Evolutionary conservation across 164 flowering plant species (phyloP).

Genomic region (Liriodendron chinense): DNA sequence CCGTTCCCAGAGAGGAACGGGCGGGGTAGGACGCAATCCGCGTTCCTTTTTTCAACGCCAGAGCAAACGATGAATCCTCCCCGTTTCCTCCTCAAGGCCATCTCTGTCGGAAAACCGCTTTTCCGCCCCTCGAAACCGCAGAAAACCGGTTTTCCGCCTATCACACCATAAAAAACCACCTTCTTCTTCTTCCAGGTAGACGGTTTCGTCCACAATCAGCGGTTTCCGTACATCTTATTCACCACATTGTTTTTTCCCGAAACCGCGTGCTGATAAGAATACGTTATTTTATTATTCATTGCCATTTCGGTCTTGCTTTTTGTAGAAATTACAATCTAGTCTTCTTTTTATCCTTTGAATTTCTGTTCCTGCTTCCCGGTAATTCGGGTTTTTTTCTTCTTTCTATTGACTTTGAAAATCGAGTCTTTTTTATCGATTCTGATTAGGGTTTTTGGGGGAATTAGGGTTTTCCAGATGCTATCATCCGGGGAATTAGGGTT

Average conservation of each 20-base stretch:
- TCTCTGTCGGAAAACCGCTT: constrained; percentile 8
- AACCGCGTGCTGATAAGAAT: not conserved
- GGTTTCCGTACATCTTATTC: not conserved
- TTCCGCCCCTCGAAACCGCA: constrained; percentile 1
- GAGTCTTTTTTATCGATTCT: not conserved
- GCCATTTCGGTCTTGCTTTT: not conserved
- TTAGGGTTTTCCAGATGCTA: not conserved
- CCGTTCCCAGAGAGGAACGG: too few relatives aligned
- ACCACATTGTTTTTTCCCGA: not conserved
- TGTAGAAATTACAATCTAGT: too few relatives aligned
- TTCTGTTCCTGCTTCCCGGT: not conserved
- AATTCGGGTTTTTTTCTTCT: not conserved
- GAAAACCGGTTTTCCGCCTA: constrained; percentile 7
- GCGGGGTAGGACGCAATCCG: too few relatives aligned
- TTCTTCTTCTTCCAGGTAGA: not conserved
- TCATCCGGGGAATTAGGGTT: not conserved
- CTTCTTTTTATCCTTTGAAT: not conserved
- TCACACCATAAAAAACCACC: not conserved
- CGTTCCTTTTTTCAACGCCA: not conserved
- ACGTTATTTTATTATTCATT: not conserved
- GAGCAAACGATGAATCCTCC: not conserved
- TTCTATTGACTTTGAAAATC: not conserved
- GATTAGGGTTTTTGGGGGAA: not conserved
- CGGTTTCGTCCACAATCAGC: not conserved
- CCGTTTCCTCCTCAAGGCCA: not conserved